A percentile compares a stretch with the other conserved stretches of the same genome.
These are phyloP conservation scores for Rugonectria rugulosa DNA, from an alignment of 2,329 filamentous ascomycete genomes.

Conservation along the genomic window DNA sequence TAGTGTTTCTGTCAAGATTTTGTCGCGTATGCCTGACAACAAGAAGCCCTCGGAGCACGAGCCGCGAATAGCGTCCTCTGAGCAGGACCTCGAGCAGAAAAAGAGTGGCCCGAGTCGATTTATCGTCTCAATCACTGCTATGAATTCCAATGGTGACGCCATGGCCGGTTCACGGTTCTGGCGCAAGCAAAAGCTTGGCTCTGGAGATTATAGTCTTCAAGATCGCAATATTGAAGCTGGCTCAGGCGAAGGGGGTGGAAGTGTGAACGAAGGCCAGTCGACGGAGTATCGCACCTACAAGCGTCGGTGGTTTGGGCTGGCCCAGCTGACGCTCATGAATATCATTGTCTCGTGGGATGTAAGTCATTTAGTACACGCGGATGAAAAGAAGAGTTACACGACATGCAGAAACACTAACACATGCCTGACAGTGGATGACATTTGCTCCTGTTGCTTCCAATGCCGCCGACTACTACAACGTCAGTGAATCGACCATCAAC, in stretches of 20 bases:
- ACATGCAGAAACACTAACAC: neutral
- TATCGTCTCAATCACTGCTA: constrained; percentile 20
- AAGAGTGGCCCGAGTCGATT: constrained; percentile 10
- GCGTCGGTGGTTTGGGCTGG: constrained; percentile 86
- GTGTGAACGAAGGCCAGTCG: constrained; percentile 39
- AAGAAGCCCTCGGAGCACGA: constrained; percentile 1
- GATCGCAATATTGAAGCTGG: constrained; percentile 29
- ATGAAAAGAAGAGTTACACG: constrained; percentile 1
- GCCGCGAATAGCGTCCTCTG: constrained; percentile 10
- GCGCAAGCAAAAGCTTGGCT: constrained; percentile 41
- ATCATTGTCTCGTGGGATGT: constrained; percentile 96
- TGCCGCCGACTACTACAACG: constrained; percentile 77
- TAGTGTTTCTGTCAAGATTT: no score
- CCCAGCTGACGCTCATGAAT: constrained; percentile 86
- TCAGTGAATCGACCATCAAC: constrained; percentile 81
- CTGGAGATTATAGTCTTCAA: constrained; percentile 40
- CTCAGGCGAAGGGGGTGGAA: constrained; percentile 31
- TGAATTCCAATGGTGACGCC: constrained; percentile 30
- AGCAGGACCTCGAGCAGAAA: constrained; percentile 4
- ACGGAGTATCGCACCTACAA: constrained; percentile 69
- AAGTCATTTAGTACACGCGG: constrained; percentile 52
- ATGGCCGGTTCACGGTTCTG: constrained; percentile 37
- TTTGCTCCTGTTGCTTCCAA: constrained; percentile 84
- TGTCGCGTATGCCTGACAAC: constrained; percentile 9
- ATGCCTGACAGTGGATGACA: constrained; percentile 77